Conservation (phyloP, 306 rosid genomes). For the Cyamopsis tetragonoloba region DNA sequence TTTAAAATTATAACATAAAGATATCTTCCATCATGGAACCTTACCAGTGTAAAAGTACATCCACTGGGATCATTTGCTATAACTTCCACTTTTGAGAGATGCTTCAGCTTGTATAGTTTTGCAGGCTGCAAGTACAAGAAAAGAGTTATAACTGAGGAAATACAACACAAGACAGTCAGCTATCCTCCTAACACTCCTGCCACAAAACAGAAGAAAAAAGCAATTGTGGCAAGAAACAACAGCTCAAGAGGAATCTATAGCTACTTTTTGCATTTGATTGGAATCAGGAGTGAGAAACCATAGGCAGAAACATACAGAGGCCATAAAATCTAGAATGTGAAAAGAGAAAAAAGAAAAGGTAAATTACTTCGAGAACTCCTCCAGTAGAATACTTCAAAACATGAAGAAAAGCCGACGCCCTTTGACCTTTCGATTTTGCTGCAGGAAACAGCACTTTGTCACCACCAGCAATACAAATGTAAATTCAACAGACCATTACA, state of each 20-base stretch:
- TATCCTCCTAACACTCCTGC: too few relatives aligned
- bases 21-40: slow-evolving; percentile 21
- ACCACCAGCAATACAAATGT: slow-evolving; percentile 22
- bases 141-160: background rate
- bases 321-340: too few relatives aligned
- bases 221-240: background rate
- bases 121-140: slow-evolving; percentile 68
- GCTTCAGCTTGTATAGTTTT: slow-evolving; percentile 84
- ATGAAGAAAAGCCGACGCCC: slow-evolving; percentile 76
- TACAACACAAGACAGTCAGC: background rate
- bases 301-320: background rate
- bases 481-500: slow-evolving; percentile 1
- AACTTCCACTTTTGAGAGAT: slow-evolving; percentile 93
- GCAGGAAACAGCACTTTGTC: slow-evolving; percentile 38
- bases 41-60: slow-evolving; percentile 93
- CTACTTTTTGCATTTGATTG: background rate
- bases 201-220: background rate
- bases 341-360: background rate
- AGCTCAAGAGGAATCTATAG: background rate
- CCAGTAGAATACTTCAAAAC: slow-evolving; percentile 91
- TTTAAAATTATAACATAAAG: background rate
- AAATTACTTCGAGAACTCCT: slow-evolving; percentile 91
- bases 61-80: slow-evolving; percentile 86
- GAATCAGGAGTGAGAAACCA: background rate
- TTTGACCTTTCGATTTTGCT: slow-evolving; percentile 71